These are phyloP conservation scores for Coemansia sp. DNA, from an alignment of 192 early-diverging fungal genomes.

Conservation along the genomic window DNA sequence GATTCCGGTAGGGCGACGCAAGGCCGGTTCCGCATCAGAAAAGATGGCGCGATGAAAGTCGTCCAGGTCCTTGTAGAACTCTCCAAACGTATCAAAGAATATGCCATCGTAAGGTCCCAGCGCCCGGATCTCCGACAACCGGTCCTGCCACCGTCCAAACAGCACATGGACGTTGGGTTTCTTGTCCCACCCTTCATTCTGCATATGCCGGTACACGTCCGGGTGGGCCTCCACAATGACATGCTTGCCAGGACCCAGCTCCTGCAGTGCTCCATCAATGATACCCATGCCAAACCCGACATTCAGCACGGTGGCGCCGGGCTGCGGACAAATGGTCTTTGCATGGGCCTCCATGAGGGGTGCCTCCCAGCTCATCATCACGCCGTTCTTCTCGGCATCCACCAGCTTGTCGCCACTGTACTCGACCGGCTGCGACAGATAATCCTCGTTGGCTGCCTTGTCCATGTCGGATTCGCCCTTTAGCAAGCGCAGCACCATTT, in stretches of 20 bases:
- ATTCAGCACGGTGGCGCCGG: slow-evolving; percentile 28
- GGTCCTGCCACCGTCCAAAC: slow-evolving; percentile 92
- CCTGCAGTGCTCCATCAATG: slow-evolving; percentile 79
- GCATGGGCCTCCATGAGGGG: slow-evolving; percentile 89
- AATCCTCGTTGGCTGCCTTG: slow-evolving; percentile 68
- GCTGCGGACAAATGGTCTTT: slow-evolving; percentile 60
- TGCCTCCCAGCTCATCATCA: slow-evolving; percentile 98
- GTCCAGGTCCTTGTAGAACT: slow-evolving; percentile 84
- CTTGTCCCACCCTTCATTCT: slow-evolving; percentile 76
- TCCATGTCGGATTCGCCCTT: slow-evolving; percentile 32
- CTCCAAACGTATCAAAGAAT: slow-evolving; percentile 93
- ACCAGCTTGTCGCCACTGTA: slow-evolving; percentile 77
- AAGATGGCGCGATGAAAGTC: slow-evolving; percentile 62
- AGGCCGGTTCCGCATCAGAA: slow-evolving; percentile 51
- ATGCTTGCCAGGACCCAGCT: slow-evolving; percentile 62
- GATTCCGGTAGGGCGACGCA: slow-evolving; percentile 65
- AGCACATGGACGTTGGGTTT: slow-evolving; percentile 76
- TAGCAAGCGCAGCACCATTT: slow-evolving; percentile 66
- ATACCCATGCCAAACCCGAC: slow-evolving; percentile 85
- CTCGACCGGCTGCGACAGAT: slow-evolving; percentile 67
- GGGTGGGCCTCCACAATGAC: slow-evolving; percentile 97
- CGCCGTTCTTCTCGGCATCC: slow-evolving; percentile 83
- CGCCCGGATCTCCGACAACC: slow-evolving; percentile 59
- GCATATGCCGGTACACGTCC: slow-evolving; percentile 88
- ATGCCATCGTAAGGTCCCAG: slow-evolving; percentile 77